Evolutionary conservation across 83 land plant genomes (phyloP).

Genomic region (Diphasiastrum complanatum): DNA sequence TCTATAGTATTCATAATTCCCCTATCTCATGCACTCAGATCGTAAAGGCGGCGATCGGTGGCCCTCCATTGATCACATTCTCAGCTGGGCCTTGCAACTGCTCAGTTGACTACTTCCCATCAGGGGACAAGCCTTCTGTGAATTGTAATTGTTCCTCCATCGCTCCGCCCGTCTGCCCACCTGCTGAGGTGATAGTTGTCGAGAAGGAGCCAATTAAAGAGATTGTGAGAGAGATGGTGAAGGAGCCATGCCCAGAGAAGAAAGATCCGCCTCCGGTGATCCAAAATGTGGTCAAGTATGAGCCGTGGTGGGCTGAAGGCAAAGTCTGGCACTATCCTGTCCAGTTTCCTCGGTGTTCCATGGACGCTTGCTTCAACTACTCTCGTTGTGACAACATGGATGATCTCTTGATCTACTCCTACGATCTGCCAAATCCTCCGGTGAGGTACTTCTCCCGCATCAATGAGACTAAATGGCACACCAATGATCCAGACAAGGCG

Average conservation of each 20-base stretch:
- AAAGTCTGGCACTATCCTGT: slow-evolving; percentile 23
- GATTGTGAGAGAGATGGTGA: background rate
- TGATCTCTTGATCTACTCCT: slow-evolving; percentile 24
- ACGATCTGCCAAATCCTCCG: slow-evolving; percentile 18
- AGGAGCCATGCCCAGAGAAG: too few species aligned
- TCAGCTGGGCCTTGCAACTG: slow-evolving; percentile 13
- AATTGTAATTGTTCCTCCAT: background rate
- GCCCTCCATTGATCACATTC: too few species aligned
- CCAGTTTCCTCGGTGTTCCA: slow-evolving; percentile 29
- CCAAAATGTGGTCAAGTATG: too few species aligned
- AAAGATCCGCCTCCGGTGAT: too few species aligned
- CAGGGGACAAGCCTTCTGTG: slow-evolving; percentile 1
- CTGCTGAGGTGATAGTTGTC: slow-evolving; percentile 7
- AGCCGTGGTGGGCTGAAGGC: slow-evolving; percentile 16
- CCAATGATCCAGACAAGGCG: slow-evolving; percentile 27
- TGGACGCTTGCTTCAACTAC: slow-evolving; percentile 38
- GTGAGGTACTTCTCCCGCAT: slow-evolving; percentile 23
- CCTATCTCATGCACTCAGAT: too few species aligned
- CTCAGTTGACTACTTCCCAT: background rate
- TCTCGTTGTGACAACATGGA: slow-evolving; percentile 26
- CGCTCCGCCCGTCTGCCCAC: background rate
- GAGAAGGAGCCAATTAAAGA: background rate
- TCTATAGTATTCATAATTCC: too few species aligned
- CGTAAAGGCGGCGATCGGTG: too few species aligned
- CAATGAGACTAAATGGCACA: slow-evolving; percentile 16